Percentiles rank a stretch among this genome's conserved stretches.
Conservation (phyloP, 345 rosid genomes). For the Raphanus raphanistrum region DNA sequence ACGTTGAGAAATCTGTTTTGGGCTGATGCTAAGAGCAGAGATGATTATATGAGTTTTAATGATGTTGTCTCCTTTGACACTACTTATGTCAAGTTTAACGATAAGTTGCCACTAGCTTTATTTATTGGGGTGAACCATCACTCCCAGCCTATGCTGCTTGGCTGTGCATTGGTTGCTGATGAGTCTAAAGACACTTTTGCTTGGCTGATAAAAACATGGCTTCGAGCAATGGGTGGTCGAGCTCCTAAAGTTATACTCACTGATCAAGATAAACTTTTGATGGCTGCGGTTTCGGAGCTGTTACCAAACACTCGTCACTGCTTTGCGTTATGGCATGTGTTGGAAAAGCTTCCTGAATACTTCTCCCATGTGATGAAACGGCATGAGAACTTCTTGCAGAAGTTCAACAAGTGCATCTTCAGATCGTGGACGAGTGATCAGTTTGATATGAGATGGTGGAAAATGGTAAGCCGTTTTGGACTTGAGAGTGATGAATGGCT, state of each 20-base stretch:
- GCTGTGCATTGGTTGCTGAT: conserved; percentile 52
- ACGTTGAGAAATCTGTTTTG: conserved; percentile 47
- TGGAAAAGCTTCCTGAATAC: conserved; percentile 49
- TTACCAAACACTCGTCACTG: conserved; percentile 48
- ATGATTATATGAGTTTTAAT: conserved; percentile 43
- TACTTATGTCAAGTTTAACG: conserved; percentile 47
- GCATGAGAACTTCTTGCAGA: conserved; percentile 53
- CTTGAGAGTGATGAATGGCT: conserved; percentile 58
- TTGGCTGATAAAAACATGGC: conserved; percentile 52
- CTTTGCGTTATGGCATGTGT: conserved; percentile 49
- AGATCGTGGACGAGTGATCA: conserved; percentile 62
- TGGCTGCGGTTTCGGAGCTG: conserved; percentile 42
- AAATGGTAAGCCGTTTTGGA: conserved; percentile 59
- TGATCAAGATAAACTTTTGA: conserved; percentile 48
- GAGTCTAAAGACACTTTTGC: conserved; percentile 43
- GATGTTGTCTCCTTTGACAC: conserved; percentile 55
- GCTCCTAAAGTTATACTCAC: conserved; percentile 50
- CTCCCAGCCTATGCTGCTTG: conserved; percentile 47
- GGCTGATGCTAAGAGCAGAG: conserved; percentile 54
- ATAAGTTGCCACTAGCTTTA: conserved; percentile 49
- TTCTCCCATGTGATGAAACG: conserved; percentile 45
- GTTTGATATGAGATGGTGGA: conserved; percentile 65
- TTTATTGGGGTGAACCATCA: conserved; percentile 53
- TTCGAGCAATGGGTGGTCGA: conserved; percentile 49
- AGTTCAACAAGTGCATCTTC: conserved; percentile 64